Conservation (phyloP, 108 stramenopile species). For the Aurantiochytrium sp. region DNA sequence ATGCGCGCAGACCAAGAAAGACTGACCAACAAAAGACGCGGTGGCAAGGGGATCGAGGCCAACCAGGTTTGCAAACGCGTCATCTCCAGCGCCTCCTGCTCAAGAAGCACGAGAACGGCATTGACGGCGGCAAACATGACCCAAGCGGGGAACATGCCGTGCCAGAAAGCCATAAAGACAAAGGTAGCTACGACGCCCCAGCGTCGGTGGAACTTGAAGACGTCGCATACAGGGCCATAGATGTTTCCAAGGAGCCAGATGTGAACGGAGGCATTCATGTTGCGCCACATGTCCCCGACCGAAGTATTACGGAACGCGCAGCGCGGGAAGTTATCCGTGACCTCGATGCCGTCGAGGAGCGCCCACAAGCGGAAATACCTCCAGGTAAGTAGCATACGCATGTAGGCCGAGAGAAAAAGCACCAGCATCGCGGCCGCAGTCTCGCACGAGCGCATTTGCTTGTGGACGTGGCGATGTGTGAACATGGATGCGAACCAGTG, state of each 20-base stretch:
- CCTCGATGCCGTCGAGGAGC: background rate
- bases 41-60: background rate
- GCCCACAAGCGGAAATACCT: background rate
- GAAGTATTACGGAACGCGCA: background rate
- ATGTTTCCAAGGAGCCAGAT: background rate
- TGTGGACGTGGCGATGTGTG: background rate
- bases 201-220: background rate
- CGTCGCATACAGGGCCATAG: background rate
- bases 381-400: background rate
- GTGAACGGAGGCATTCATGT: background rate
- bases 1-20: background rate
- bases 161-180: background rate
- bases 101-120: background rate
- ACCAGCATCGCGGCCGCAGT: background rate
- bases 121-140: background rate
- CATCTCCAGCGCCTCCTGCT: background rate
- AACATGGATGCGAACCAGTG: background rate
- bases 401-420: background rate
- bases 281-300: background rate
- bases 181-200: background rate
- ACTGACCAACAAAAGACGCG: background rate
- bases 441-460: background rate
- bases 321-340: background rate
- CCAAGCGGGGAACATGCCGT: background rate
- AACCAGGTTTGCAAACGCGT: background rate